phyloP scores from a whole-genome alignment of 768 basidiomycete species.

The Tylopilus plumbeoviolaceoides region DNA sequence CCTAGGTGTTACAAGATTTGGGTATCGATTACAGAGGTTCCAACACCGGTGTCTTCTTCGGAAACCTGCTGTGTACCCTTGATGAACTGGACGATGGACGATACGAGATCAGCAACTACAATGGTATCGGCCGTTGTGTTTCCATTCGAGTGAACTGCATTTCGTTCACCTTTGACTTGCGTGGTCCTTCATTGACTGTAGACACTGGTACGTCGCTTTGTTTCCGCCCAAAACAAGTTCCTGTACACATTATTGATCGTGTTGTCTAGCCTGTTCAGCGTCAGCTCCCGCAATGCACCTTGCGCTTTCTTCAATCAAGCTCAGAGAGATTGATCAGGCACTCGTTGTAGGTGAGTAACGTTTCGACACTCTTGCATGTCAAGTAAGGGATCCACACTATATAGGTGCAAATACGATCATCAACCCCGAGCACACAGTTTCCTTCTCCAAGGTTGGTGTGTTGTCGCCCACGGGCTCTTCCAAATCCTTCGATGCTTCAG shows the following conservation, averaged over 20 bases:
- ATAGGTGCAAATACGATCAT: too few species aligned
- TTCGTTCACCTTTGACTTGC: too few species aligned
- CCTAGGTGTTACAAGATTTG: too few species aligned
- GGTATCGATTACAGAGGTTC: too few species aligned
- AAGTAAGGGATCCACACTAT: background rate
- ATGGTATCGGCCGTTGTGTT: too few species aligned
- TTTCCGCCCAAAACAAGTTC: background rate
- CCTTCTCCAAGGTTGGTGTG: slow-evolving; percentile 29
- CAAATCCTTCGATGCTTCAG: slow-evolving; percentile 31
- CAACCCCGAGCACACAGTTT: slow-evolving; percentile 26
- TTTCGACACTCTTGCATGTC: background rate
- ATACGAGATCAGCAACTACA: too few species aligned
- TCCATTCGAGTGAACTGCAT: too few species aligned
- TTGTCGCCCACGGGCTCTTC: slow-evolving; percentile 34
- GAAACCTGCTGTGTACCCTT: too few species aligned
- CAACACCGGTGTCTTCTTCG: too few species aligned
- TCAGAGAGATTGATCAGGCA: slow-evolving; percentile 46
- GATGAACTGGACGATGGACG: too few species aligned
- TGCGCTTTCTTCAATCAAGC: slow-evolving; percentile 40
- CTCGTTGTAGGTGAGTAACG: slow-evolving; percentile 33
- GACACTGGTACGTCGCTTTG: slow-evolving; percentile 8
- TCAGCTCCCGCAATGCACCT: slow-evolving; percentile 44
- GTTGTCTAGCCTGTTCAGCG: slow-evolving; percentile 38
- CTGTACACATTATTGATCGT: background rate
- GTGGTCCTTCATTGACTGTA: too few species aligned